Conservation (phyloP, 2,329 filamentous ascomycete genomes). For the Colletotrichum abscissum region DNA sequence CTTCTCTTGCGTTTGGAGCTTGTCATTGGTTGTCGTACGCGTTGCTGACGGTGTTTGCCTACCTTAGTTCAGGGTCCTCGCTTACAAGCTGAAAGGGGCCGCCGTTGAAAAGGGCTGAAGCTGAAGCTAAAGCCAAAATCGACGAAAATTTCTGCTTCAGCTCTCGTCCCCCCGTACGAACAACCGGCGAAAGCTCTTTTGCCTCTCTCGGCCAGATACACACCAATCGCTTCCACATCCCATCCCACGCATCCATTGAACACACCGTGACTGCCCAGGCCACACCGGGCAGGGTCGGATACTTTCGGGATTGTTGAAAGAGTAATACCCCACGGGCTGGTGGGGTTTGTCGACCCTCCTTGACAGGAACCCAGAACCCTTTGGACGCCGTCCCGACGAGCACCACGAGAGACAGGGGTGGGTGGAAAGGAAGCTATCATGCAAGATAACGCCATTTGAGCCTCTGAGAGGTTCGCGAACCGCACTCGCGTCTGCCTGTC, state of each 20-base stretch:
- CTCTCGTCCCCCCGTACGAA: background rate
- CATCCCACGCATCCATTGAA: constrained; percentile 9
- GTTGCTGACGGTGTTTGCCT: background rate
- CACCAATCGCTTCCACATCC: constrained; percentile 16
- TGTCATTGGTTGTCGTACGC: constrained; percentile 9
- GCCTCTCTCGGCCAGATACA: background rate
- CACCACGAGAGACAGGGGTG: background rate
- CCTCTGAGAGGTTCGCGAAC: constrained; percentile 12
- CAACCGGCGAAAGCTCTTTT: background rate
- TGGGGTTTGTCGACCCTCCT: constrained; percentile 5
- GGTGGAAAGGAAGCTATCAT: constrained; percentile 8
- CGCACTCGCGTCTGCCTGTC: background rate
- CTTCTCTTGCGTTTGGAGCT: background rate
- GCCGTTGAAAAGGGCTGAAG: background rate
- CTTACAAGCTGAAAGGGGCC: background rate
- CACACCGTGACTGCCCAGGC: no score
- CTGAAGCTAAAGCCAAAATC: background rate
- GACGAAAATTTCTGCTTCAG: background rate
- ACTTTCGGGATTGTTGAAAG: constrained; percentile 23
- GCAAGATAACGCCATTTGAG: constrained; percentile 32
- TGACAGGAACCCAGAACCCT: constrained; percentile 18
- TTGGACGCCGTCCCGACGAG: constrained; percentile 4
- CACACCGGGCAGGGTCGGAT: constrained; percentile 17
- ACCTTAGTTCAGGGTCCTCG: background rate
- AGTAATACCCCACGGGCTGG: constrained; percentile 4